These are phyloP conservation scores for Pseudogymnoascus sp. DNA, from an alignment of 2,329 filamentous ascomycete genomes.

Conservation along the genomic window DNA sequence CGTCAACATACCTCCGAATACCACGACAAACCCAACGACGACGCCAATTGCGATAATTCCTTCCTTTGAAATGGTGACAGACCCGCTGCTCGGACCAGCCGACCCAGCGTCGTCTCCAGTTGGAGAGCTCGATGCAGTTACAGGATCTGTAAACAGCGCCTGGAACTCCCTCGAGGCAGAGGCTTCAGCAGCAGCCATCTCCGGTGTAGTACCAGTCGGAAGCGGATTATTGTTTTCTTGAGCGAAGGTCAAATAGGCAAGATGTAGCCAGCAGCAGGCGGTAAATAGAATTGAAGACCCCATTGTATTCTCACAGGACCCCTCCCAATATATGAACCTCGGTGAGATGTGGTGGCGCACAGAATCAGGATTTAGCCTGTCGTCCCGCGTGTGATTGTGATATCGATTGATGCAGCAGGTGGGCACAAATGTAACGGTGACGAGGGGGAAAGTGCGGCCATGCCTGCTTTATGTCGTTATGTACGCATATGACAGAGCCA, in stretches of 20 bases:
- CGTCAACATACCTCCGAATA: conserved; percentile 58
- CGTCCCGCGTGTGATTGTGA: neutral
- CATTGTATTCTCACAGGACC: neutral
- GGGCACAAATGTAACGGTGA: conserved; percentile 7
- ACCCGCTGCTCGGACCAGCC: conserved; percentile 52
- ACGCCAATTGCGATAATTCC: conserved; percentile 69
- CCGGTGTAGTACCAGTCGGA: neutral
- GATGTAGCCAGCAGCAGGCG: conserved; percentile 7
- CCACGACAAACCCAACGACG: conserved; percentile 58
- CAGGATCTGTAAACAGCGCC: conserved; percentile 22
- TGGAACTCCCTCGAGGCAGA: conserved; percentile 27
- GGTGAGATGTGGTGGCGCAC: neutral
- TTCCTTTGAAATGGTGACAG: conserved; percentile 58
- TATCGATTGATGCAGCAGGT: neutral
- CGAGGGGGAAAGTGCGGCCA: neutral
- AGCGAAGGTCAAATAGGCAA: conserved; percentile 3
- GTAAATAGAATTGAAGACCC: conserved; percentile 9
- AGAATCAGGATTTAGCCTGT: conserved; percentile 1
- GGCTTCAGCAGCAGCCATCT: conserved; percentile 7
- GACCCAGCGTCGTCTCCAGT: conserved; percentile 48
- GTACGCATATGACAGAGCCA: neutral
- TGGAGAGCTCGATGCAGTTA: conserved; percentile 13
- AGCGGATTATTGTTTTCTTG: neutral
- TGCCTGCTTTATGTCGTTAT: neutral
- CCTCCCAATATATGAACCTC: neutral